A percentile compares a stretch with the other conserved stretches of the same genome.
Evolutionary conservation across 2,329 filamentous ascomycete species (phyloP).

Genomic region (Zymoseptoria tritici): DNA sequence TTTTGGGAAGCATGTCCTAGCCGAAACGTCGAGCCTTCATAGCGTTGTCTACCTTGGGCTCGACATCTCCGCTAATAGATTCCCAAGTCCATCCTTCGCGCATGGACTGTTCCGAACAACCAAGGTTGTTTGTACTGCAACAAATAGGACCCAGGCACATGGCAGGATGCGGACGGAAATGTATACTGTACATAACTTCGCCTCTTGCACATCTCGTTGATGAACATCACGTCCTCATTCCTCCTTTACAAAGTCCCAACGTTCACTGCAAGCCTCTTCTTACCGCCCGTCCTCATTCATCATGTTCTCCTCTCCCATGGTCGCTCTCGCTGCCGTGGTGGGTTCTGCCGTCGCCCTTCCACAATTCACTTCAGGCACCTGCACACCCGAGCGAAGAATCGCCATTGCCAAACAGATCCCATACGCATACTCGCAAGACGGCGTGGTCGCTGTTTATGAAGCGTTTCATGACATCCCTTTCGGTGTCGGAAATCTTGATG

Average conservation of each 20-base stretch:
- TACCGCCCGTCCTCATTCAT: background rate
- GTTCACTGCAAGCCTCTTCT: background rate
- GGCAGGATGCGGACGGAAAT: too few species aligned
- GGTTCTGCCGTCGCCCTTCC: background rate
- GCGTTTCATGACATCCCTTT: constrained; percentile 7
- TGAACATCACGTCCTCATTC: background rate
- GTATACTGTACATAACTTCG: background rate
- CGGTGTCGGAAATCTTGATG: constrained; percentile 4
- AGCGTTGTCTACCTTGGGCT: background rate
- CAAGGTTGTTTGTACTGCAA: too few species aligned
- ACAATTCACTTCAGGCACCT: background rate
- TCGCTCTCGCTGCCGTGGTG: background rate
- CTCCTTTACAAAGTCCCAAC: background rate
- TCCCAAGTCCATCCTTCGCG: too few species aligned
- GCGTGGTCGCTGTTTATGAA: background rate
- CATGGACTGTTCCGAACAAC: too few species aligned
- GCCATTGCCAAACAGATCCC: constrained; percentile 1
- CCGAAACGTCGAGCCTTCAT: too few species aligned
- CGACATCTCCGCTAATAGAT: too few species aligned
- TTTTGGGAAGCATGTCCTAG: too few species aligned
- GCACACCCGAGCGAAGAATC: background rate
- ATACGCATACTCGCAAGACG: constrained; percentile 6
- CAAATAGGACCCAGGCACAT: too few species aligned
- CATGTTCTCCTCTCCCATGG: background rate
- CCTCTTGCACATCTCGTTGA: background rate